These are phyloP conservation scores for Hymenoscyphus repandus DNA, from an alignment of 2,329 filamentous ascomycete species.

Conservation along the genomic window DNA sequence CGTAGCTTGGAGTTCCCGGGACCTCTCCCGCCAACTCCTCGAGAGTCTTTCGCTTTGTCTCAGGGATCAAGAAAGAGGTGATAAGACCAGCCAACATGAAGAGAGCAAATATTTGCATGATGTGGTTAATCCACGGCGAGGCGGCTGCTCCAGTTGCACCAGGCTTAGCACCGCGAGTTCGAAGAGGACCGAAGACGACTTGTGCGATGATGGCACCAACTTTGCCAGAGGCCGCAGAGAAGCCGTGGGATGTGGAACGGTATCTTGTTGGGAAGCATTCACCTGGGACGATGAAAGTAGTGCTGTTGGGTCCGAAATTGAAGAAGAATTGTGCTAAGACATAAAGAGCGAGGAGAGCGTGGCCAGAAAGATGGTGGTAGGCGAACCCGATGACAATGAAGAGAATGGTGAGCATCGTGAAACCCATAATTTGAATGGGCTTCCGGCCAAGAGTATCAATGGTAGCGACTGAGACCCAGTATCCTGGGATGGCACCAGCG, in stretches of 20 bases:
- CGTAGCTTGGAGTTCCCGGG: conserved; percentile 15
- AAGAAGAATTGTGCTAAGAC: conserved; percentile 63
- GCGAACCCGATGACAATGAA: conserved; percentile 61
- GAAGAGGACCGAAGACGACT: conserved; percentile 51
- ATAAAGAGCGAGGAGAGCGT: conserved; percentile 55
- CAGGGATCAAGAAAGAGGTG: conserved; percentile 66
- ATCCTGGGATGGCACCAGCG: conserved; percentile 74
- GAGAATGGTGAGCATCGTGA: conserved; percentile 53
- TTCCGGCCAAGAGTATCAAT: conserved; percentile 78
- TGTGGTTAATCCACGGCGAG: conserved; percentile 60
- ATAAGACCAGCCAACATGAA: conserved; percentile 74
- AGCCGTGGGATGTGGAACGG: conserved; percentile 33
- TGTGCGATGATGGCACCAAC: conserved; percentile 33
- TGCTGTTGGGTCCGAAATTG: conserved; percentile 46
- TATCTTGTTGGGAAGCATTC: conserved; percentile 35
- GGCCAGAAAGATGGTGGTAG: conserved; percentile 44
- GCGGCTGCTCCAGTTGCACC: conserved; percentile 20
- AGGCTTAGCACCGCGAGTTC: conserved; percentile 33
- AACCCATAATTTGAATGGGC: conserved; percentile 64
- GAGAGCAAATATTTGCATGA: conserved; percentile 73
- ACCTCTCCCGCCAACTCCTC: conserved; percentile 63
- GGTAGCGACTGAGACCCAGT: conserved; percentile 70
- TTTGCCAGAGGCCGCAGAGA: conserved; percentile 34
- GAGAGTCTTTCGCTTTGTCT: conserved; percentile 70
- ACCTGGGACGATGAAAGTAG: conserved; percentile 35